phyloP scores from a whole-genome alignment of 176 grass and related monocot species.

The Bromus sterilis region DNA sequence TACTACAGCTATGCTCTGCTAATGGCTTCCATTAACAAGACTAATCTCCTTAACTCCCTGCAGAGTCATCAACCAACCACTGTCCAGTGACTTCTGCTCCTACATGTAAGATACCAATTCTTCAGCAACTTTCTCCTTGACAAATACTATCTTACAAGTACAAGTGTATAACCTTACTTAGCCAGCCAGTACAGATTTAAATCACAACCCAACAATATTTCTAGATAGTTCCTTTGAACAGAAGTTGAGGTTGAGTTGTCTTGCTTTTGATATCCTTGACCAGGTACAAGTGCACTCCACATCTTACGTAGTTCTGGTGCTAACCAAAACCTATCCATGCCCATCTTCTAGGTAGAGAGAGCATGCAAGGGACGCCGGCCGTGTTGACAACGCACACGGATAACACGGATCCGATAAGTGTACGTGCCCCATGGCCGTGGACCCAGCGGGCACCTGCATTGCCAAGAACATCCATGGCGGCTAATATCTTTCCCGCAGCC shows the following conservation, averaged over 20 bases:
- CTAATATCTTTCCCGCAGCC: neutral
- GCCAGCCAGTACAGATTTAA: neutral
- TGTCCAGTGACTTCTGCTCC: neutral
- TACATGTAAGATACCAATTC: neutral
- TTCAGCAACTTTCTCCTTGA: neutral
- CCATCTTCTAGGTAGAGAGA: neutral
- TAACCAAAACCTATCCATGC: neutral
- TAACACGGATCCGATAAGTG: neutral
- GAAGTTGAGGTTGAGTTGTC: neutral
- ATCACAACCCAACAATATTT: neutral
- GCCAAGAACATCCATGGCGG: constrained; percentile 28
- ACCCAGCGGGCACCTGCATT: neutral
- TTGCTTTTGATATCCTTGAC: neutral
- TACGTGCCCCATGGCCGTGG: neutral
- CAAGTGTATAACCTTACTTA: neutral
- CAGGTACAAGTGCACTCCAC: neutral
- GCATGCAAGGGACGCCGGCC: neutral
- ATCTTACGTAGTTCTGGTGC: neutral
- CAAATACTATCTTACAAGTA: neutral
- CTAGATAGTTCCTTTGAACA: neutral
- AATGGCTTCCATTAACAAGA: constrained; percentile 18
- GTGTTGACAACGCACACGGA: constrained; percentile 13
- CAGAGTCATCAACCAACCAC: neutral
- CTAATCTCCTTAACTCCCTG: neutral
- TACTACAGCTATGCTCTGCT: constrained; percentile 35